These are phyloP conservation scores for Bullera alba DNA, from an alignment of 768 basidiomycete species.

Conservation along the genomic window DNA sequence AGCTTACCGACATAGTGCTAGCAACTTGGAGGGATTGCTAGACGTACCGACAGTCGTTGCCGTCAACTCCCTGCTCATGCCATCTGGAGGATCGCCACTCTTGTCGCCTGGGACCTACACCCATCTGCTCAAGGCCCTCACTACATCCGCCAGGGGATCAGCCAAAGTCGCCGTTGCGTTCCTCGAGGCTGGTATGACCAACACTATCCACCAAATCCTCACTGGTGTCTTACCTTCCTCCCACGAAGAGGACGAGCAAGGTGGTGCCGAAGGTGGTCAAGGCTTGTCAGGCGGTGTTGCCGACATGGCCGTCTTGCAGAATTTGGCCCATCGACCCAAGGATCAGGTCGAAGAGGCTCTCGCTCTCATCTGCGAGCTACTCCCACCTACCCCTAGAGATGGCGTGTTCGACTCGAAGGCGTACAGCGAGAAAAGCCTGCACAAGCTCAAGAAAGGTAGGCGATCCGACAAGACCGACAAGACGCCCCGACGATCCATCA, in stretches of 20 bases:
- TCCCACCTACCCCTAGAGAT: conserved; percentile 76
- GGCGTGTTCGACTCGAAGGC: conserved; percentile 89
- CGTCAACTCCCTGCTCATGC: conserved; percentile 75
- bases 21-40: conserved; percentile 78
- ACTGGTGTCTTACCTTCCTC: conserved; percentile 83
- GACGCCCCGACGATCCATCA: conserved; percentile 39
- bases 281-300: conserved; percentile 80
- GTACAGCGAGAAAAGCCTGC: conserved; percentile 79
- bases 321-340: conserved; percentile 89
- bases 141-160: conserved; percentile 79
- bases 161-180: conserved; percentile 78
- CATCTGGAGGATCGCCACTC: conserved; percentile 70
- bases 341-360: conserved; percentile 95
- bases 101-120: conserved; percentile 85
- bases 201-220: conserved; percentile 87
- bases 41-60: conserved; percentile 68
- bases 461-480: conserved; percentile 6
- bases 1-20: conserved; percentile 76
- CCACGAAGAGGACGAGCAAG: conserved; percentile 49
- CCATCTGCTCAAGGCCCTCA: conserved; percentile 72
- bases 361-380: conserved; percentile 76
- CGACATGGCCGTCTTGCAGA: conserved; percentile 97
- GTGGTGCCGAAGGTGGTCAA: conserved; percentile 57
- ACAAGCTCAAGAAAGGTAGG: conserved; percentile 58
- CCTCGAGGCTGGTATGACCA: conserved; percentile 85